Percentiles rank a stretch among this genome's conserved stretches.
These are phyloP conservation scores for Graphilbum ipis-grandicollis DNA, from an alignment of 2,329 filamentous ascomycete species.

Conservation along the genomic window DNA sequence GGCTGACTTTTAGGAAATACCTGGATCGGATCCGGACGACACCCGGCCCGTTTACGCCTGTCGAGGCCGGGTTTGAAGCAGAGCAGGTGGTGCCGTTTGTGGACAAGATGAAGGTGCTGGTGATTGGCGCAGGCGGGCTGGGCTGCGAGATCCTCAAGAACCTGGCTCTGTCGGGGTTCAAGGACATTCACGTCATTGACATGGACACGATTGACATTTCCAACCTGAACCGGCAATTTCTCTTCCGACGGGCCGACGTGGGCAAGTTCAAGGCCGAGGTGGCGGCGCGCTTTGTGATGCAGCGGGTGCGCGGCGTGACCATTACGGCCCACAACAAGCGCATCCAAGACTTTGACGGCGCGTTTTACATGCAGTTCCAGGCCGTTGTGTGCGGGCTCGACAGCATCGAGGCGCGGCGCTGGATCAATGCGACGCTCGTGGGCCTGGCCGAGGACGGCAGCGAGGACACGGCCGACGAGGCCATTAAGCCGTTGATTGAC, in stretches of 20 bases:
- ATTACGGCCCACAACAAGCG: constrained; percentile 89
- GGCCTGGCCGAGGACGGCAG: constrained; percentile 66
- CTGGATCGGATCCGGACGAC: constrained; percentile 65
- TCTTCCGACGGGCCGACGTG: constrained; percentile 83
- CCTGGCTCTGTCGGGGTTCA: constrained; percentile 86
- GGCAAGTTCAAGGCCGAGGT: constrained; percentile 89
- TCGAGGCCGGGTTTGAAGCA: constrained; percentile 38
- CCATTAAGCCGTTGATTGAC: constrained; percentile 84
- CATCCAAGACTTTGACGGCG: constrained; percentile 92
- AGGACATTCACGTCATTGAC: constrained; percentile 94
- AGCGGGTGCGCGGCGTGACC: constrained; percentile 71
- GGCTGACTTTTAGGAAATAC: too few species aligned
- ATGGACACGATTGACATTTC: constrained; percentile 99
- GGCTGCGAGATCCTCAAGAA: constrained; percentile 97
- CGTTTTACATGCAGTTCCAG: constrained; percentile 95
- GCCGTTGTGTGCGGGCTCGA: constrained; percentile 87
- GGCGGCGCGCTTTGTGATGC: constrained; percentile 80
- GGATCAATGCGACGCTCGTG: constrained; percentile 92
- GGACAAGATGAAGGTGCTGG: constrained; percentile 61
- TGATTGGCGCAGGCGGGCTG: constrained; percentile 69
- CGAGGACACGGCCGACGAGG: constrained; percentile 43
- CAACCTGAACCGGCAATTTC: constrained; percentile 92
- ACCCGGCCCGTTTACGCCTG: constrained; percentile 55
- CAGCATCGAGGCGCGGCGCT: constrained; percentile 91
- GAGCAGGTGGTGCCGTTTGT: constrained; percentile 36